Evolutionary conservation across 164 flowering plant genomes (phyloP), one percentile per base, ranked within the genome.

Genomic region (Annona squamosa): DNA sequence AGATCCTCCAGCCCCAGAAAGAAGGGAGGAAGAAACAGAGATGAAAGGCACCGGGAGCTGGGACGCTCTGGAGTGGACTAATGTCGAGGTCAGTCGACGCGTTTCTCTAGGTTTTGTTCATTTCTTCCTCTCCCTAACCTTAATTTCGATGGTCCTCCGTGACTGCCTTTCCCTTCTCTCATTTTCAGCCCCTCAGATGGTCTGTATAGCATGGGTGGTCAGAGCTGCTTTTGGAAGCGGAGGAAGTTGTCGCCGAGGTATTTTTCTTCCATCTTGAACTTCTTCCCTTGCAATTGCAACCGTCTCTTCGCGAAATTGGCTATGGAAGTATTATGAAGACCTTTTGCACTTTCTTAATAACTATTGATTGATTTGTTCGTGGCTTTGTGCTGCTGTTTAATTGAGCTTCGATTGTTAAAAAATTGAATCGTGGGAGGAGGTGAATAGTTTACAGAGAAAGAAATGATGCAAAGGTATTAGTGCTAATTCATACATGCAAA

Each of bases 21-120:
- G 37, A 26, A 26, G 37, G 37, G 37, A 26, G 37, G 37, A 26
- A 37, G 89, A 5, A 19, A 26, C 37, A 65, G 4, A 65, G 17
- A 76, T 90, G 81, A 92, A 91, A 7, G 84, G 81, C 42, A 76
- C 93, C 37, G 88, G 87, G 3, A 83, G 91, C 68, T 93, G 96
- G 96, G 94, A 92, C 79, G 92, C 87, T 17, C 73, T 93, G 70
- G 98, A 95, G 67, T 95, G 97, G 96, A 88, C 90, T 74, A 88
- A 93, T 73, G 79, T 87, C 68, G 98, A 90, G 85, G 98, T 95
- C 3, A 0, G 6, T 72, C 78, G 77, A 79, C 75, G 78, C 75
- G 46, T 79, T 56, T 26, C 17, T 12, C 65, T 16, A 10, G 65
- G 12, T 67, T 0, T 3, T 67, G 69, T 61, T 41, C 37, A n/a